These are phyloP conservation scores for Yamadazyma laniorum DNA, from an alignment of 805 yeast species.

Conservation along the genomic window DNA sequence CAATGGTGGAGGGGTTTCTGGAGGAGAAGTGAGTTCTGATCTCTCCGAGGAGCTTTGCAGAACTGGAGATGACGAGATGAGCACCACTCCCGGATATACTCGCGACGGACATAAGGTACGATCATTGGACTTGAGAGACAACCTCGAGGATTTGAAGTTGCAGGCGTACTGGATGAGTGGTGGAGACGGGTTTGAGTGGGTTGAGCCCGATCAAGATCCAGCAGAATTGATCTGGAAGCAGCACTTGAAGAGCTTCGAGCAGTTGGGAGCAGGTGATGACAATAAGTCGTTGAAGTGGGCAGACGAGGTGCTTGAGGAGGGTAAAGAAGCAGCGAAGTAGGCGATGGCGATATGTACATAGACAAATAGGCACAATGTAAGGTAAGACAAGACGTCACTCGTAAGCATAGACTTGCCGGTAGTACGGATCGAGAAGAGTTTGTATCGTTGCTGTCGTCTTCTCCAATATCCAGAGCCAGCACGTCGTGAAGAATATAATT, in stretches of 20 bases:
- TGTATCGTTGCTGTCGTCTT: too few relatives aligned
- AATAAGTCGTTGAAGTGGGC: slow-evolving; percentile 37
- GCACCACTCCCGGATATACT: slow-evolving; percentile 32
- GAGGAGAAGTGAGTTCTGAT: slow-evolving; percentile 30
- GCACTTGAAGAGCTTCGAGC: slow-evolving; percentile 25
- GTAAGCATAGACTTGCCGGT: too few relatives aligned
- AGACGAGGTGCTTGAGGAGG: slow-evolving; percentile 34
- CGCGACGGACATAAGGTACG: slow-evolving; percentile 40
- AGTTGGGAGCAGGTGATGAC: slow-evolving; percentile 13
- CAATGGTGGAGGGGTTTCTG: slow-evolving; percentile 47
- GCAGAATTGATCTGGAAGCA: slow-evolving; percentile 55
- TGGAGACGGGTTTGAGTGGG: slow-evolving; percentile 87
- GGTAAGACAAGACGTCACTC: too few relatives aligned
- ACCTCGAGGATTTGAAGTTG: slow-evolving; percentile 63
- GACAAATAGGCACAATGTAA: too few relatives aligned
- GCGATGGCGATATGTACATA: too few relatives aligned
- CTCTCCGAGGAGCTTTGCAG: slow-evolving; percentile 41
- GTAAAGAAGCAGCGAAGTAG: too few relatives aligned
- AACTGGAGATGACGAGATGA: slow-evolving; percentile 22
- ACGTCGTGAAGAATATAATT: too few relatives aligned
- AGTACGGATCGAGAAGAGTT: too few relatives aligned
- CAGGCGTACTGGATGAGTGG: slow-evolving; percentile 87
- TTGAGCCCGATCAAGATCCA: slow-evolving; percentile 87
- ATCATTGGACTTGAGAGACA: slow-evolving; percentile 43
- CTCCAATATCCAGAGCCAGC: too few relatives aligned